A percentile compares a stretch with the other conserved stretches of the same genome.
These are phyloP conservation scores for Podospora pseudopauciseta DNA, from an alignment of 495 filamentous ascomycete species.

Conservation along the genomic window DNA sequence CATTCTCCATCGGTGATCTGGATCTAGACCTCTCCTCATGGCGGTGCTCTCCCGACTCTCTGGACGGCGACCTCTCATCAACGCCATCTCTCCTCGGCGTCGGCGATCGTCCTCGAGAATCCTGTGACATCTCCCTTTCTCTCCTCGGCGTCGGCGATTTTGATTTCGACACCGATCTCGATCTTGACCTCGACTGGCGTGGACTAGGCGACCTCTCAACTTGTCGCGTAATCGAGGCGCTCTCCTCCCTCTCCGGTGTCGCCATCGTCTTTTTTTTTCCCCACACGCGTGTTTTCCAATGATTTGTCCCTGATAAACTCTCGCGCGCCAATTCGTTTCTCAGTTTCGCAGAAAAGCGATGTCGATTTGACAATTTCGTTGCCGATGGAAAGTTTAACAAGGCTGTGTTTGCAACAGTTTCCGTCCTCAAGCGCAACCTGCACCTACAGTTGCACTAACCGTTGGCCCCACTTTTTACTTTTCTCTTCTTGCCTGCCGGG, in stretches of 20 bases:
- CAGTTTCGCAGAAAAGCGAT: background rate
- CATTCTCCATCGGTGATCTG: background rate
- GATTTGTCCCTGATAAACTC: too few relatives aligned
- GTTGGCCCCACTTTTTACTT: slow-evolving; percentile 6
- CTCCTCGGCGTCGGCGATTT: slow-evolving; percentile 4
- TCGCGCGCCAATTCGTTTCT: too few relatives aligned
- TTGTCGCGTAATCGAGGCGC: slow-evolving; percentile 25
- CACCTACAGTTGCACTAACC: background rate
- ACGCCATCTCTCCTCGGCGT: slow-evolving; percentile 6
- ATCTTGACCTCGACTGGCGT: background rate
- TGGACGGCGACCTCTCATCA: background rate
- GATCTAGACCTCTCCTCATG: background rate
- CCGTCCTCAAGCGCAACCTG: background rate
- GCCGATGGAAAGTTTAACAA: background rate
- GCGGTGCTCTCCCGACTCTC: background rate
- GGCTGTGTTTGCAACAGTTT: background rate
- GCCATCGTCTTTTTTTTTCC: slow-evolving; percentile 21
- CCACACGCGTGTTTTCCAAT: slow-evolving; percentile 1
- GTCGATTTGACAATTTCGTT: background rate
- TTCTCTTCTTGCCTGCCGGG: slow-evolving; percentile 9
- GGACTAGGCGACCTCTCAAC: slow-evolving; percentile 15
- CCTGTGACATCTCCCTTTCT: background rate
- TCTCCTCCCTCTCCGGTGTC: slow-evolving; percentile 22
- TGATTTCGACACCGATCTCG: background rate
- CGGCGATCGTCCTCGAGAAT: slow-evolving; percentile 1